Base-by-base conservation (phyloP, 1,284 basidiomycete genomes). In the Ganoderma sinense region DNA sequence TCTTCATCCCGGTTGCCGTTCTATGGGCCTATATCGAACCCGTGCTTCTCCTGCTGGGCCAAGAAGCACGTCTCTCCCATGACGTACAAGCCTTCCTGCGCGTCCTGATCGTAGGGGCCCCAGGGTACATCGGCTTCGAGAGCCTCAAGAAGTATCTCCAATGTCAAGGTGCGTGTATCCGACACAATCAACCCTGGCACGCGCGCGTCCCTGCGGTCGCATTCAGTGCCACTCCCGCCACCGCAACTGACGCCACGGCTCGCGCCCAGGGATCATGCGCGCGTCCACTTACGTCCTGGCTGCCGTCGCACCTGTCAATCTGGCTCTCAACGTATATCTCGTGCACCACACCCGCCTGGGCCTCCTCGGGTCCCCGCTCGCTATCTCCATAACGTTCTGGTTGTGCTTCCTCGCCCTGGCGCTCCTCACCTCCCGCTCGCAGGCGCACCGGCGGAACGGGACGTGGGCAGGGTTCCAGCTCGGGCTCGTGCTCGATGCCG, bases 131-230 rank as follows among this genome's bases (percentile, higher is more conserved):
- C 70, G 91, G 87, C 10, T 94, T 94, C 70, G 92, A 94, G 78
- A 89, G 87, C 65, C 80, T 93, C 73, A 94, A 93, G 79, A 94
- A 92, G 79, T 94, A 93, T 79, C 78, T 94, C 29, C 92, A 94
- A 77, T 92, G 92, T 69, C 92, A 94, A 84, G 92, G 92, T 90
- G 73, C 71, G 84, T 74, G 29, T 40, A 61, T 40, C 23, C 59
- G 33, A 59, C 33, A 39, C 56, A 59, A 59, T 59, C 56, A 59
- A 20, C 56, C 18, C 53, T 4, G 33, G 5, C 20, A n/a, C 33
- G 56, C 36, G 31, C 31, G 56, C 36, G 31, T 18, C 20, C 33
- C 20, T 59, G 31, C n/a, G 6, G 11, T 18, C 59, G 1, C 59
- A 39, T 61, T 61, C n/a, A 41, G n/a, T 41, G 7, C 20, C 20